These are phyloP conservation scores for Curvularia lunata DNA, from an alignment of 2,329 filamentous ascomycete species.

Conservation along the genomic window DNA sequence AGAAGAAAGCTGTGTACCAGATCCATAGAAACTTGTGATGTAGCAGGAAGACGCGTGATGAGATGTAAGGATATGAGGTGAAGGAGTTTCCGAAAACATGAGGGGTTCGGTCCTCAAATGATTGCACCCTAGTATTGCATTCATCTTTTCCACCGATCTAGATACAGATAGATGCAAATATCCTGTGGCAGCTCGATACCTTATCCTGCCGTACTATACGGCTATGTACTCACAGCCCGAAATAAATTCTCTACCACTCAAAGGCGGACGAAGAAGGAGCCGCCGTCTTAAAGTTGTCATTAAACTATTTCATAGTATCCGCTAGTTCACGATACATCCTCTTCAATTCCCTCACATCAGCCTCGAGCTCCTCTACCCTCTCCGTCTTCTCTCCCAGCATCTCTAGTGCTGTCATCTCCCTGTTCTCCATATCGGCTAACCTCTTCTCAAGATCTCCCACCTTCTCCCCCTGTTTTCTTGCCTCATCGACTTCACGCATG, in stretches of 20 bases:
- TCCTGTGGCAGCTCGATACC: not conserved
- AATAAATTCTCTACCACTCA: not conserved
- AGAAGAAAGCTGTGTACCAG: no score
- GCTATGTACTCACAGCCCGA: not conserved
- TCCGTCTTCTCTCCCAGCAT: constrained; percentile 98
- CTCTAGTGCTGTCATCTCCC: constrained; percentile 91
- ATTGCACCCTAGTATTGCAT: no score
- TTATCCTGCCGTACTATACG: not conserved
- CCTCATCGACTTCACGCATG: constrained; percentile 83
- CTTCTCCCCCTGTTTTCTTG: constrained; percentile 64
- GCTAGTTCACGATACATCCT: constrained; percentile 88
- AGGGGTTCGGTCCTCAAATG: no score
- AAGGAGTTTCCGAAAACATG: no score
- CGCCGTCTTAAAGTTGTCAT: not conserved
- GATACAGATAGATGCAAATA: no score
- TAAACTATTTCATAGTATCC: constrained; percentile 10
- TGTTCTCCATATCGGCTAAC: constrained; percentile 70
- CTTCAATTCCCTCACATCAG: constrained; percentile 92
- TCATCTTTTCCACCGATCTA: no score
- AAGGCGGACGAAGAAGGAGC: not conserved
- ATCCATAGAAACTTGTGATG: no score
- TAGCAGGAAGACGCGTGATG: no score
- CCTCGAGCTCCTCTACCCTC: constrained; percentile 84
- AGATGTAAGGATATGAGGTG: no score
- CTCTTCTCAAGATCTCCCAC: constrained; percentile 71